phyloP scores from a whole-genome alignment of 2,329 filamentous ascomycete species.

The Aspergillus udagawae region DNA sequence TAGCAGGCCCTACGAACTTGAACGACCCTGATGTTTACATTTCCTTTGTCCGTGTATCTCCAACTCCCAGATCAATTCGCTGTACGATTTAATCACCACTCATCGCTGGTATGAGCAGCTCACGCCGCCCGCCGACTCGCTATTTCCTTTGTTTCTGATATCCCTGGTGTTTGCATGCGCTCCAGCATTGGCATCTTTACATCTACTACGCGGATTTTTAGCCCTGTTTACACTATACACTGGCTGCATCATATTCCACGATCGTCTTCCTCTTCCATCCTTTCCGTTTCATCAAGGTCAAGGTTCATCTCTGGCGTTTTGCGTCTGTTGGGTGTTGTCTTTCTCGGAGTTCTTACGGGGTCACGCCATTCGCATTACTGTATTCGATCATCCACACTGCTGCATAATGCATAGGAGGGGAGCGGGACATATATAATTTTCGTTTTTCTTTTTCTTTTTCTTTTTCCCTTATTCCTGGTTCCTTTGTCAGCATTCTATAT shows the following conservation, averaged over 20 bases:
- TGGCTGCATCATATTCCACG: not conserved
- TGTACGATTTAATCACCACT: not conserved
- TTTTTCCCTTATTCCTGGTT: not conserved
- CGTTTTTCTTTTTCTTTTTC: not conserved
- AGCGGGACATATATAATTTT: not conserved
- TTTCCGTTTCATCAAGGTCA: not conserved
- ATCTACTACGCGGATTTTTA: not conserved
- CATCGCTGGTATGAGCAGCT: not conserved
- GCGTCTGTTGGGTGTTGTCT: no score
- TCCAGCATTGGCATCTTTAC: no score
- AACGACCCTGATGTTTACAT: slow-evolving; percentile 18
- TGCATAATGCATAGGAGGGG: no score
- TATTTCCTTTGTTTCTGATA: not conserved
- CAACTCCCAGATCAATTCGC: not conserved
- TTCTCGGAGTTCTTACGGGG: no score
- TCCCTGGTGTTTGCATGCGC: no score
- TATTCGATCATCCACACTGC: no score
- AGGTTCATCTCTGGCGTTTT: not conserved
- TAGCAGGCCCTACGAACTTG: slow-evolving; percentile 19
- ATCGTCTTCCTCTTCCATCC: not conserved
- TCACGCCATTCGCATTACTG: no score
- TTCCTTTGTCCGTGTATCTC: slow-evolving; percentile 14
- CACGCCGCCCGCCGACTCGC: not conserved
- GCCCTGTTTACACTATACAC: not conserved
- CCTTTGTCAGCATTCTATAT: not conserved